These are phyloP conservation scores for Agarophyton chilense DNA, from an alignment of 23 red algal species.

Conservation along the genomic window DNA sequence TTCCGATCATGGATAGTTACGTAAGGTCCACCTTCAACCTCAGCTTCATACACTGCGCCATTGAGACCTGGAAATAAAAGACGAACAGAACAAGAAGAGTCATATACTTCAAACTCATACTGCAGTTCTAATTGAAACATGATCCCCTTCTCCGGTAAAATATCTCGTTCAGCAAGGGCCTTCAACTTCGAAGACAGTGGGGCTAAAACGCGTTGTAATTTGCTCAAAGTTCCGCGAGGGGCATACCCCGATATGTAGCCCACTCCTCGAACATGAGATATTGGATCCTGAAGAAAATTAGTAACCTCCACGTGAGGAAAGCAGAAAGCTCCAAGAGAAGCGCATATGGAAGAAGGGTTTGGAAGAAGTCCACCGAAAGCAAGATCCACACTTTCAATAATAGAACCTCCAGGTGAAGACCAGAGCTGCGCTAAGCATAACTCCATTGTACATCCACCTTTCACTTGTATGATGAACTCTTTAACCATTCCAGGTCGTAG, in stretches of 20 bases:
- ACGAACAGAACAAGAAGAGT: conserved; percentile 33
- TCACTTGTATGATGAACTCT: conserved; percentile 43
- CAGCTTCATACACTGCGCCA: conserved; percentile 63
- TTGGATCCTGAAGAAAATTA: conserved; percentile 7
- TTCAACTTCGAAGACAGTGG: conserved; percentile 20
- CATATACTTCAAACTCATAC: conserved; percentile 62
- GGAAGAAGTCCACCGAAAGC: conserved; percentile 65
- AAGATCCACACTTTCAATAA: conserved; percentile 52
- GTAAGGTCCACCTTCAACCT: conserved; percentile 78
- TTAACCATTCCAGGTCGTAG: conserved; percentile 57
- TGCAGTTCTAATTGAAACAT: conserved; percentile 68
- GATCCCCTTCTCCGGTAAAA: conserved; percentile 32
- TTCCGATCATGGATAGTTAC: conserved; percentile 79
- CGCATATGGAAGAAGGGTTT: conserved; percentile 32
- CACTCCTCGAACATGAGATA: conserved; percentile 9
- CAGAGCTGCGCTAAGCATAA: conserved; percentile 63
- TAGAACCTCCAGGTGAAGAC: conserved; percentile 55
- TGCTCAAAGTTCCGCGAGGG: conserved; percentile 33
- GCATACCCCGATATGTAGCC: conserved; percentile 48
- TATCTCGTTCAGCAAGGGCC: conserved; percentile 32
- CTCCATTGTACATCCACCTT: conserved; percentile 51
- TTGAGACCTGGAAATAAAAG: conserved; percentile 72
- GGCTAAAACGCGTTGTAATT: conserved; percentile 20
- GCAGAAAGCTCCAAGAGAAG: conserved; percentile 42
- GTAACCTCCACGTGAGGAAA: conserved; percentile 61